Conservation (phyloP, 1,284 basidiomycete genomes). For the Ganoderma sinense region DNA sequence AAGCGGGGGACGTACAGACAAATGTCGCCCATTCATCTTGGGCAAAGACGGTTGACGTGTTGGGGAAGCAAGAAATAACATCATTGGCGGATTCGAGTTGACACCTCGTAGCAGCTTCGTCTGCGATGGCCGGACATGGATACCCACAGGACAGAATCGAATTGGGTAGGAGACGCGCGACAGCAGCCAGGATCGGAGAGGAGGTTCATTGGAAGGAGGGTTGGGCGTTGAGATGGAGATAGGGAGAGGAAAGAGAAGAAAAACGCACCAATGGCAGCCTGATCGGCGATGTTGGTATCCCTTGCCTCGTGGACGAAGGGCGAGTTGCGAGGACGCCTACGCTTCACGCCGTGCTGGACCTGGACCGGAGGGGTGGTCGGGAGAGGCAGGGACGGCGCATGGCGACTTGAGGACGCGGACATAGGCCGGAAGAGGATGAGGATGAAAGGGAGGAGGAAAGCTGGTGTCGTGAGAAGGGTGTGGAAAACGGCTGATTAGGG, state of each 20-base stretch:
- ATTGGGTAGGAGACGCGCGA: conserved; percentile 10
- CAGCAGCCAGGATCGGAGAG: conserved; percentile 5
- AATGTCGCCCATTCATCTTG: conserved; percentile 78
- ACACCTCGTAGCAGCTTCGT: conserved; percentile 43
- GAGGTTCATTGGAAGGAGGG: conserved; percentile 11
- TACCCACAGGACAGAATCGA: conserved; percentile 5
- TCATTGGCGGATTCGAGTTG: conserved; percentile 60
- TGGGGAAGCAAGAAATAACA: conserved; percentile 77
- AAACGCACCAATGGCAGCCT: conserved; percentile 50
- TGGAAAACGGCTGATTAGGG: conserved; percentile 13
- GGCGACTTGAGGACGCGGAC: conserved; percentile 40
- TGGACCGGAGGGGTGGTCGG: conserved; percentile 43
- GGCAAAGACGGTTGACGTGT: conserved; percentile 53
- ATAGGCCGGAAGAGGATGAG: conserved; percentile 38
- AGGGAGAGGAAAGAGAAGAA: conserved; percentile 14
- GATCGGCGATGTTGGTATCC: conserved; percentile 46
- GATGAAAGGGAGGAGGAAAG: conserved; percentile 27
- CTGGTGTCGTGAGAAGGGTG: conserved; percentile 21
- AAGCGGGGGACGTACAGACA: conserved; percentile 66
- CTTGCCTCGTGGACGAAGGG: conserved; percentile 30
- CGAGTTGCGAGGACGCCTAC: conserved; percentile 32
- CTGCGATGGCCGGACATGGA: conserved; percentile 33
- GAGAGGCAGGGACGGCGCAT: conserved; percentile 45
- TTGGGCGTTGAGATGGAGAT: conserved; percentile 17
- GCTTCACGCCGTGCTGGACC: conserved; percentile 37